Evolutionary conservation across 1,139 yeast genomes (phyloP).

Genomic region (Kluyveromyces sp.): DNA sequence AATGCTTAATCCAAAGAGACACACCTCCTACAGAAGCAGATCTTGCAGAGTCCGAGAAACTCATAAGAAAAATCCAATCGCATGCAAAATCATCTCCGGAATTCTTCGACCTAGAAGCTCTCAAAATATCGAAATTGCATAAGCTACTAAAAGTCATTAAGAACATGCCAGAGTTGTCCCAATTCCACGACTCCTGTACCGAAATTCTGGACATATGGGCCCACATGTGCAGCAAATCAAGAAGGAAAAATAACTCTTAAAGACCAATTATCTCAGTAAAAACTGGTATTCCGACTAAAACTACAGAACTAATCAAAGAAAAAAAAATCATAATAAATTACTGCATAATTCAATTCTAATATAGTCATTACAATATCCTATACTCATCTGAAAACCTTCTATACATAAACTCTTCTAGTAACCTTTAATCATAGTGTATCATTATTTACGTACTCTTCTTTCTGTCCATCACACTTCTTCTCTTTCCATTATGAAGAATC

Average conservation of each 20-base stretch:
- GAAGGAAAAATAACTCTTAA: conserved; percentile 16
- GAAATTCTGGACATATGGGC: conserved; percentile 23
- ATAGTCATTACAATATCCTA: not conserved
- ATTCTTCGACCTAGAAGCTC: conserved; percentile 26
- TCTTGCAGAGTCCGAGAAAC: conserved; percentile 22
- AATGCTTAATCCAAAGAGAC: conserved; percentile 26
- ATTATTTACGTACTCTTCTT: conserved; percentile 1
- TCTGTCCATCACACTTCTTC: not conserved
- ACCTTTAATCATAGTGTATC: conserved; percentile 2
- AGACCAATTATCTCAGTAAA: not conserved
- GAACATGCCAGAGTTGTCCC: conserved; percentile 19
- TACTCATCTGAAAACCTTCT: not conserved
- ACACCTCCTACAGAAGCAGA: conserved; percentile 22
- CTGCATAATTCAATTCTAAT: not conserved
- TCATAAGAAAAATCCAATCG: conserved; percentile 22
- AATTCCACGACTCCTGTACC: conserved; percentile 25
- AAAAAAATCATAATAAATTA: not conserved
- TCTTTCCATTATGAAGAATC: too few species aligned
- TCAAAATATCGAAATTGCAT: conserved; percentile 25
- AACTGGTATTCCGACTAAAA: not conserved
- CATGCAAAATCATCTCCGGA: conserved; percentile 21
- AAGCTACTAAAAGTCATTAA: conserved; percentile 26
- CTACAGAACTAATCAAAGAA: not conserved
- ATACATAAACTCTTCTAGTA: not conserved
- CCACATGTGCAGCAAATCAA: conserved; percentile 18